A percentile compares a stretch with the other conserved stretches of the same genome.
Evolutionary conservation across 305 asterid species (phyloP).

Genomic region (Lippia alba): DNA sequence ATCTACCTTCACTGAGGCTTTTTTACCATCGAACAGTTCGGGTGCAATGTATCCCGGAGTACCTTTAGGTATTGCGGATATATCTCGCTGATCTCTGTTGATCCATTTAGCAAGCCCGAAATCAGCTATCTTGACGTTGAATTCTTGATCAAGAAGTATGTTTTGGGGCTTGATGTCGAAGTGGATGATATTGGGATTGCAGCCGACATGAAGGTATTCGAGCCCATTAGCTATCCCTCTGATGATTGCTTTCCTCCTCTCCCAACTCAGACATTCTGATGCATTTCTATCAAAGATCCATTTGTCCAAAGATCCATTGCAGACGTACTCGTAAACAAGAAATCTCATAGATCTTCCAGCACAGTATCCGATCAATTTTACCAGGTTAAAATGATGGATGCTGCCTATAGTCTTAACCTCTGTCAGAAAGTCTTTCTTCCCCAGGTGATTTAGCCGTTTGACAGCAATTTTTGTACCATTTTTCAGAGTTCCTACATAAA

Average conservation of each 20-base stretch:
- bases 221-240: neutral
- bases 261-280: neutral
- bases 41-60: conserved; percentile 3
- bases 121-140: conserved; percentile 7
- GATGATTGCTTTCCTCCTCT: neutral
- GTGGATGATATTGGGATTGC: conserved; percentile 2
- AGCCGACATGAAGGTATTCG: neutral
- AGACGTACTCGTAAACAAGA: conserved; percentile 2
- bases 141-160: neutral
- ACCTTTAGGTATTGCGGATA: neutral
- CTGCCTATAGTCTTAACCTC: conserved; percentile 2
- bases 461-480: neutral
- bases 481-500: neutral
- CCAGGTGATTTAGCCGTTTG: neutral
- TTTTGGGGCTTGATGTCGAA: conserved; percentile 6
- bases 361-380: neutral
- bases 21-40: conserved; percentile 1
- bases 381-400: conserved; percentile 7
- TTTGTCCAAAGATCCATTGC: conserved; percentile 1
- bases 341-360: neutral
- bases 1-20: conserved; percentile 8
- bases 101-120: conserved; percentile 5
- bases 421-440: neutral
- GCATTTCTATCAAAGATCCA: neutral
- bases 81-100: neutral